Evolutionary conservation across 805 yeast species (phyloP).

Genomic region (Sugiyamaella smithiae): DNA sequence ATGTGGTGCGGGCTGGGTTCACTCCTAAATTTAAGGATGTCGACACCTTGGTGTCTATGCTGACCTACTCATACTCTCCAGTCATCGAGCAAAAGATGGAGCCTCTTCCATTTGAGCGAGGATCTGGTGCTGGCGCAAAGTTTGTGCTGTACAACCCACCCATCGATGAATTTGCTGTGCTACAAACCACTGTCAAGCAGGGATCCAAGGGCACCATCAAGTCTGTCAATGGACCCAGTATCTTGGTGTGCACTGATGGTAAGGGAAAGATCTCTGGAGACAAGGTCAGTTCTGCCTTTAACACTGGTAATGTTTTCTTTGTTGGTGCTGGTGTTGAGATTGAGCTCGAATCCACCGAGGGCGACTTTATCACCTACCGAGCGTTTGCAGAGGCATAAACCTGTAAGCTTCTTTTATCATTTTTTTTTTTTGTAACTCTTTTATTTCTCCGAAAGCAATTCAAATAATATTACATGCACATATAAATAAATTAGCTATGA

Average conservation of each 20-base stretch:
- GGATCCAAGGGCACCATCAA: constrained; percentile 55
- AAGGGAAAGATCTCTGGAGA: constrained; percentile 52
- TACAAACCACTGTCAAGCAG: constrained; percentile 60
- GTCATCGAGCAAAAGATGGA: constrained; percentile 93
- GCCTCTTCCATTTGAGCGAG: constrained; percentile 48
- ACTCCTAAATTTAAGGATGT: constrained; percentile 99
- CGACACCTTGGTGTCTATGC: constrained; percentile 79
- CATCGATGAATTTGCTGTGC: constrained; percentile 92
- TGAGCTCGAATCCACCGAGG: constrained; percentile 42
- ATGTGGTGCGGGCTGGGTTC: constrained; percentile 97
- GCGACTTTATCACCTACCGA: constrained; percentile 72
- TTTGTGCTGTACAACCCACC: constrained; percentile 81
- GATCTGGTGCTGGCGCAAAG: constrained; percentile 32
- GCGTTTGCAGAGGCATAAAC: constrained; percentile 50
- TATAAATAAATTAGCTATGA: not conserved
- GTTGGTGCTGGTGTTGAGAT: constrained; percentile 74
- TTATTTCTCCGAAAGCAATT: no score
- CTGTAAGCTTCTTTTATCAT: not conserved
- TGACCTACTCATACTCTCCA: constrained; percentile 83
- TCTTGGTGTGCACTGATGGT: constrained; percentile 81
- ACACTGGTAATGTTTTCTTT: constrained; percentile 78
- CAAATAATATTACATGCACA: no score
- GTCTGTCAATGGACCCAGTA: constrained; percentile 80
- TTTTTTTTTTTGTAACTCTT: not conserved
- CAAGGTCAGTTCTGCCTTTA: constrained; percentile 43